phyloP scores from a whole-genome alignment of 2,329 filamentous ascomycete species.

The Stemphylium vesicarium region DNA sequence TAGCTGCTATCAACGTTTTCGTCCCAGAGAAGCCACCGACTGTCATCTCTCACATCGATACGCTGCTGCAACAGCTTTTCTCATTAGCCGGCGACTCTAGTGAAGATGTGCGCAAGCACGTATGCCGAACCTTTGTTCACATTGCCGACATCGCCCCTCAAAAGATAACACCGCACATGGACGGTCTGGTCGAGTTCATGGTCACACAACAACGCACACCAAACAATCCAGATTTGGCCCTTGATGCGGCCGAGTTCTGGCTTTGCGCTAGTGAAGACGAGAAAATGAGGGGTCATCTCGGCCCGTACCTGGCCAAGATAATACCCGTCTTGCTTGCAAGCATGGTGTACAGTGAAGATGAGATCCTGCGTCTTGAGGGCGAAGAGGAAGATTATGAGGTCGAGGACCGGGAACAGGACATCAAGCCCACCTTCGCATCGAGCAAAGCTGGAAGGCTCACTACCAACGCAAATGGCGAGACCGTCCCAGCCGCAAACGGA shows the following conservation, averaged over 20 bases:
- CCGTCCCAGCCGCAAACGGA: conserved; percentile 51
- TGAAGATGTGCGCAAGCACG: conserved; percentile 85
- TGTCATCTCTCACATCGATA: conserved; percentile 79
- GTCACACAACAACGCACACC: conserved; percentile 81
- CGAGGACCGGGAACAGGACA: conserved; percentile 88
- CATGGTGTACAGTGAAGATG: conserved; percentile 96
- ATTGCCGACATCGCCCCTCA: conserved; percentile 90
- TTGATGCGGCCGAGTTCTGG: conserved; percentile 98
- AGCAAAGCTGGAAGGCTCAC: conserved; percentile 65
- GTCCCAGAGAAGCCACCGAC: conserved; percentile 83
- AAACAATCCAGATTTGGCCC: conserved; percentile 85
- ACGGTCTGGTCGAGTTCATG: conserved; percentile 90
- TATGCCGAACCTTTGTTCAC: conserved; percentile 91
- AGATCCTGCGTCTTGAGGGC: conserved; percentile 82
- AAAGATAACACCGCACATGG: conserved; percentile 86
- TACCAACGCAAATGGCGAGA: conserved; percentile 55
- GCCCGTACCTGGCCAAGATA: conserved; percentile 80
- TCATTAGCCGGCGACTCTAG: conserved; percentile 76
- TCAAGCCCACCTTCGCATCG: conserved; percentile 91
- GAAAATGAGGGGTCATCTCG: conserved; percentile 75
- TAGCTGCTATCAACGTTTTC: conserved; percentile 90
- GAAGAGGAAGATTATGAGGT: conserved; percentile 84
- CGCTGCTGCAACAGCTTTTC: conserved; percentile 83
- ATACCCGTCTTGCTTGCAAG: conserved; percentile 89
- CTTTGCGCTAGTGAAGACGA: conserved; percentile 89